Conservation (phyloP, 441 rosid species). For the Mallotus japonicus region DNA sequence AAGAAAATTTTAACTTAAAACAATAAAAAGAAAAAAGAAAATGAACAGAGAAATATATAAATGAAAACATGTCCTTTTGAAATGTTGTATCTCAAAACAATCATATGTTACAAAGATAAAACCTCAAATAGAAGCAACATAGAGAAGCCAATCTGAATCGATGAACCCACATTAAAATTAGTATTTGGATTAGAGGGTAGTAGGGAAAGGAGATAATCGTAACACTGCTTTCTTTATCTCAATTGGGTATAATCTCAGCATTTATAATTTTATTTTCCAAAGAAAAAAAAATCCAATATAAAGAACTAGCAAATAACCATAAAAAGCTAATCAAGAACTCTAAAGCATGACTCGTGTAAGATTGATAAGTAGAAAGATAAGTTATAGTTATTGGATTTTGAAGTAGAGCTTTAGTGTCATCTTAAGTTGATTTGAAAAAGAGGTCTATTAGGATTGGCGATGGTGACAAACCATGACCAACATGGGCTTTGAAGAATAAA, state of each 20-base stretch:
- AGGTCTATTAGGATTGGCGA: slow-evolving; percentile 31
- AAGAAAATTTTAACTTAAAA: too few relatives aligned
- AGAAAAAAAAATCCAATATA: not conserved
- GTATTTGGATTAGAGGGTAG: slow-evolving; percentile 9
- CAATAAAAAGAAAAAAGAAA: too few relatives aligned
- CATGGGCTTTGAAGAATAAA: too few relatives aligned
- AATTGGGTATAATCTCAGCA: slow-evolving; percentile 72
- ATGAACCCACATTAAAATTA: not conserved
- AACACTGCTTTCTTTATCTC: slow-evolving; percentile 82
- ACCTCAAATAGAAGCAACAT: too few relatives aligned
- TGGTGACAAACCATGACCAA: not conserved
- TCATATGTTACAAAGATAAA: too few relatives aligned
- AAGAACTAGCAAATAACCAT: not conserved
- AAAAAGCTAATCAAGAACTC: not conserved
- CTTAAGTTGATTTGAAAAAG: slow-evolving; percentile 51
- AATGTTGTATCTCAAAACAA: too few relatives aligned
- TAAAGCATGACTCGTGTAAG: not conserved
- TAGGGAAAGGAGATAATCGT: slow-evolving; percentile 49
- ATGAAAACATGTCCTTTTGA: too few relatives aligned
- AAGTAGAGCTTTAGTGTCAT: slow-evolving; percentile 58
- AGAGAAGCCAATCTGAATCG: not conserved
- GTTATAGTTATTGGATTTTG: slow-evolving; percentile 49
- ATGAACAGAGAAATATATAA: too few relatives aligned
- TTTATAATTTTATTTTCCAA: slow-evolving; percentile 31
- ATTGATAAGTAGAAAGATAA: not conserved